Evolutionary conservation across 352 stramenopile species (phyloP).

Genomic region (Phytophthora hybrid): DNA sequence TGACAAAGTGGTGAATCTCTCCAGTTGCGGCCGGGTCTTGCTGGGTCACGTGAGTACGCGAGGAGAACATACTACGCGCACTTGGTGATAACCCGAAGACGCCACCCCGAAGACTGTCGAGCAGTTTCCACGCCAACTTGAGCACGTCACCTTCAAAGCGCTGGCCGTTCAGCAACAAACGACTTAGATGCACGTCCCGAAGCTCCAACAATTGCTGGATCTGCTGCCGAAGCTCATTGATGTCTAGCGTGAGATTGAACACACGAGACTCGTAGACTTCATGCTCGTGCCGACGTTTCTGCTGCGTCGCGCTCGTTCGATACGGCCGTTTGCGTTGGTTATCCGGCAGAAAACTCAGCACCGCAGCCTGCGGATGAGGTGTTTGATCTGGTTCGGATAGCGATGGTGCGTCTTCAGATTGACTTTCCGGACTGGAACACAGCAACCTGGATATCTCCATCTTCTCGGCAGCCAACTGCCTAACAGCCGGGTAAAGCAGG

Average conservation of each 20-base stretch:
- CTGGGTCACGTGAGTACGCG: slow-evolving; percentile 19
- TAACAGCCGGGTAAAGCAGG: not conserved
- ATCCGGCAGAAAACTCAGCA: slow-evolving; percentile 3
- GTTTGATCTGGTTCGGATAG: not conserved
- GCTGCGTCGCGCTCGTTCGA: slow-evolving; percentile 25
- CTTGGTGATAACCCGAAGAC: slow-evolving; percentile 16
- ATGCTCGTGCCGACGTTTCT: slow-evolving; percentile 13
- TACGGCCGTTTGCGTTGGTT: slow-evolving; percentile 28
- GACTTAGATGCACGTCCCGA: slow-evolving; percentile 22
- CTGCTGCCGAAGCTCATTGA: slow-evolving; percentile 39
- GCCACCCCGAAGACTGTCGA: slow-evolving; percentile 23
- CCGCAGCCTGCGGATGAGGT: not conserved
- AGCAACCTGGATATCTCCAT: slow-evolving; percentile 2
- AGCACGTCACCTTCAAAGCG: slow-evolving; percentile 36
- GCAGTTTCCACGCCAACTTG: slow-evolving; percentile 19
- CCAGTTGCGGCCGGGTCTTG: slow-evolving; percentile 7
- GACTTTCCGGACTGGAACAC: not conserved
- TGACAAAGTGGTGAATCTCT: slow-evolving; percentile 36
- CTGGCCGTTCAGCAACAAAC: slow-evolving; percentile 18
- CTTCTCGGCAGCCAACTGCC: not conserved
- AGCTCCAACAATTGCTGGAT: slow-evolving; percentile 28
- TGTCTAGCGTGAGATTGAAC: slow-evolving; percentile 45
- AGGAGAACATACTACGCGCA: slow-evolving; percentile 24
- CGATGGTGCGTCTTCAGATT: not conserved
- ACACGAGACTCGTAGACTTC: slow-evolving; percentile 27